Evolutionary conservation across 2,329 filamentous ascomycete genomes (phyloP).

Genomic region (Arthroderma uncinatum): DNA sequence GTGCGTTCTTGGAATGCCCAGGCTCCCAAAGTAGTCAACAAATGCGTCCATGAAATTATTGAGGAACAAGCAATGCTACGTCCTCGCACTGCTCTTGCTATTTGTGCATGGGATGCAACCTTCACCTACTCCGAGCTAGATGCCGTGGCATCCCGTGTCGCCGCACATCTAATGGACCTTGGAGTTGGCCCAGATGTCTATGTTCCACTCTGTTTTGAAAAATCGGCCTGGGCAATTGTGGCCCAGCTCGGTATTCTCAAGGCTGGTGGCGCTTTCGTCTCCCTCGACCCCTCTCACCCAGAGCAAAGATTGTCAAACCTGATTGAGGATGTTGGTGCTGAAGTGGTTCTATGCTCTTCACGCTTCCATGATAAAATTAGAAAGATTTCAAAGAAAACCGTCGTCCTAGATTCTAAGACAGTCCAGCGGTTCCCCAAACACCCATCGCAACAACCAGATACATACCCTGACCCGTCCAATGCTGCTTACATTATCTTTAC

Average conservation of each 20-base stretch:
- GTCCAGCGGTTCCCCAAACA: constrained; percentile 21
- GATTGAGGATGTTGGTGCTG: constrained; percentile 26
- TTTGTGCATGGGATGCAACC: constrained; percentile 20
- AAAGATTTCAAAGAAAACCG: constrained; percentile 20
- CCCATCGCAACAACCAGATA: constrained; percentile 14
- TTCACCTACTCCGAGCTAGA: constrained; percentile 31
- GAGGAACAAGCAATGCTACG: constrained; percentile 28
- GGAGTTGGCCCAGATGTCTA: constrained; percentile 32
- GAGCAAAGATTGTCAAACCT: constrained; percentile 27
- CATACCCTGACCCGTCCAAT: constrained; percentile 18
- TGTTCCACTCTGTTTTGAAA: constrained; percentile 34
- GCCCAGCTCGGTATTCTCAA: constrained; percentile 33
- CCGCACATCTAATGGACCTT: constrained; percentile 26
- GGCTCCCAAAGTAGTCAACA: constrained; percentile 22
- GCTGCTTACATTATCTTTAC: constrained; percentile 52
- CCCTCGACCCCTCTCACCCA: constrained; percentile 32
- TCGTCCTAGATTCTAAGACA: constrained; percentile 22
- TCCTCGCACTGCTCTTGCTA: constrained; percentile 19
- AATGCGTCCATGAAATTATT: constrained; percentile 30
- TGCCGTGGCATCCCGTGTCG: constrained; percentile 27
- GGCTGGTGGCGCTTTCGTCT: constrained; percentile 34
- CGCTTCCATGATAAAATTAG: constrained; percentile 22
- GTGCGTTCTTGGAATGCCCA: constrained; percentile 27
- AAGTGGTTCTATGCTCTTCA: constrained; percentile 27
- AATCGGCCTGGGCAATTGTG: constrained; percentile 35